Evolutionary conservation across 345 rosid species (phyloP).

Genomic region (Brassica carinata): DNA sequence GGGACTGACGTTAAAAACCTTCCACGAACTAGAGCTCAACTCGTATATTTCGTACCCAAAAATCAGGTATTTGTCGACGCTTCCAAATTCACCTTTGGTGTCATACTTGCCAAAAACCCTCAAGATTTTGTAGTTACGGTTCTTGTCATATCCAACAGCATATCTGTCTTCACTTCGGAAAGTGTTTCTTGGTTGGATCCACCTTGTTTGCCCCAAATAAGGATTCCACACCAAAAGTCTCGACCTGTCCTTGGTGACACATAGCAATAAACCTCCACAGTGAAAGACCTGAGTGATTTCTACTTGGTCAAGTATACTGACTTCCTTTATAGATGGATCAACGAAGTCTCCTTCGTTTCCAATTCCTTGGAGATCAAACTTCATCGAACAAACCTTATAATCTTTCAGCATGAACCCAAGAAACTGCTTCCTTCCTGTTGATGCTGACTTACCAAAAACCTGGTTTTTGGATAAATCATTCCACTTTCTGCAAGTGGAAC

Average conservation of each 20-base stretch:
- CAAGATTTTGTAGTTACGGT: background rate
- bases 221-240: constrained; percentile 17
- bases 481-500: background rate
- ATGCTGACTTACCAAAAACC: background rate
- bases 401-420: background rate
- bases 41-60: background rate
- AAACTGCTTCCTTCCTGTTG: background rate
- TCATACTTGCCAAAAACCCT: background rate
- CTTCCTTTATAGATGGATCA: no score
- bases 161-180: background rate
- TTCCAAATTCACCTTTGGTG: background rate
- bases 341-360: no score
- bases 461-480: background rate
- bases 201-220: background rate
- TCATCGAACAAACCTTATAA: background rate
- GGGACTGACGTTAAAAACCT: background rate
- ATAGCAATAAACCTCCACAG: no score
- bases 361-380: no score
- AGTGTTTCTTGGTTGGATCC: background rate
- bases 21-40: constrained; percentile 3
- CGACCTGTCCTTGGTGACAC: background rate
- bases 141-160: background rate
- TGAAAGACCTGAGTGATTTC: no score
- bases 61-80: background rate
- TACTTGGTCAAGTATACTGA: no score